Evolutionary conservation across 768 basidiomycete genomes (phyloP).

Genomic region (Cantharellus anzutake): DNA sequence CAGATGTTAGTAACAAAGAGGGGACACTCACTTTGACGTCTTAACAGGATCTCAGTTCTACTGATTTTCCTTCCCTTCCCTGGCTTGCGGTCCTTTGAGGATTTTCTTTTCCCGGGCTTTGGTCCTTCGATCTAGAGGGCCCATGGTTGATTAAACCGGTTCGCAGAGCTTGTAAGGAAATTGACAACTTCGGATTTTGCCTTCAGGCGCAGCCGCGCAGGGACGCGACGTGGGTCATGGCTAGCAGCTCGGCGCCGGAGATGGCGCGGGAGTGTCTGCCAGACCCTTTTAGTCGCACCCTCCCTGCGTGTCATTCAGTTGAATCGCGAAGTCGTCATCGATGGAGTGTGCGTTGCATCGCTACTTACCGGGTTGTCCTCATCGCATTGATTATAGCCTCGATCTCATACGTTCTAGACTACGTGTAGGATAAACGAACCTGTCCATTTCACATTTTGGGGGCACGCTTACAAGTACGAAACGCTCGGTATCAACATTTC

Average conservation of each 20-base stretch:
- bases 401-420: conserved; percentile 84
- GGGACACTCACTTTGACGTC: conserved; percentile 46
- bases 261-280: conserved; percentile 86
- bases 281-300: conserved; percentile 59
- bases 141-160: background rate
- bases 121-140: conserved; percentile 30
- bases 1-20: background rate
- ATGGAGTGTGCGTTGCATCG: background rate
- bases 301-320: conserved; percentile 23
- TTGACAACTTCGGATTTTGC: conserved; percentile 58
- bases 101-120: conserved; percentile 21
- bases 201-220: conserved; percentile 59
- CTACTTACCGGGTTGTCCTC: conserved; percentile 46
- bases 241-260: conserved; percentile 84
- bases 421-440: background rate
- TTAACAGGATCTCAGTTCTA: conserved; percentile 40
- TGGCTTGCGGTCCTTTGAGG: conserved; percentile 30
- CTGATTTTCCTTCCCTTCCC: conserved; percentile 41
- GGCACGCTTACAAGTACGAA: conserved; percentile 48
- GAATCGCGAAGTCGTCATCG: background rate
- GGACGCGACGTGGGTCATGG: conserved; percentile 84
- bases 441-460: too few species aligned
- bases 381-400: conserved; percentile 78
- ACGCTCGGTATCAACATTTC: conserved; percentile 66
- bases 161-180: background rate